Evolutionary conservation across 1,284 basidiomycete genomes (phyloP), one percentile per base, ranked within the genome.

Genomic region (Butyriboletus appendiculatus): DNA sequence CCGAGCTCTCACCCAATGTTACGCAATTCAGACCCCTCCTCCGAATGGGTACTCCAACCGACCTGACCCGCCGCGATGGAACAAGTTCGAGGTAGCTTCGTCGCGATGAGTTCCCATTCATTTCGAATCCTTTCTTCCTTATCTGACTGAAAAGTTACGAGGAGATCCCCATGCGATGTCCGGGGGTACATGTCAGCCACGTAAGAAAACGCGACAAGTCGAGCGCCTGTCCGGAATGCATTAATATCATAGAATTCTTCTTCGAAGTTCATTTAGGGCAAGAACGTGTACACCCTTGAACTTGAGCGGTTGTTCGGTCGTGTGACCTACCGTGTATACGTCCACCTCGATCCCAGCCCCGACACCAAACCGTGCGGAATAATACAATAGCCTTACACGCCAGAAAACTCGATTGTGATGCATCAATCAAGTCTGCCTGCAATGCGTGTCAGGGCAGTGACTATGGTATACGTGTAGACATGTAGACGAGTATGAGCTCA

Each of bases 391-490:
- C 20, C 15, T 28, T 14, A n/a, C 15, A 7, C n/a, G 5, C 16
- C 42, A 42, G 34, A 26, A 52, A 59, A 53, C 33, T 32, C 6
- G 35, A 10, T 50, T 51, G 58, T 35, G 30, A 53, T 45, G 18
- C 41, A 53, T 59, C 45, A 16, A 45, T 48, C 4, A 47, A 20
- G 26, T 51, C 34, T 40, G 18, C 43, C 20, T 45, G n/a, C n/a
- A n/a, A n/a, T 15, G 49, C 28, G n/a, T 51, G 46, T 35, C 22
- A 26, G 22, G 34, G 39, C 28, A 48, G 46, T 53, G 33, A 45
- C 55, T 70, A 67, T 62, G 64, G 62, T 69, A 63, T 71, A 68
- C 43, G 53, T 60, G 52, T 58, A 44, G 51, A 57, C 59, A 57
- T 60, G 52, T 58, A 44, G 50, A 56, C 59, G 55, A 45, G 59